Conservation (phyloP, 2,329 filamentous ascomycete species). For the Beauveria sp. region DNA sequence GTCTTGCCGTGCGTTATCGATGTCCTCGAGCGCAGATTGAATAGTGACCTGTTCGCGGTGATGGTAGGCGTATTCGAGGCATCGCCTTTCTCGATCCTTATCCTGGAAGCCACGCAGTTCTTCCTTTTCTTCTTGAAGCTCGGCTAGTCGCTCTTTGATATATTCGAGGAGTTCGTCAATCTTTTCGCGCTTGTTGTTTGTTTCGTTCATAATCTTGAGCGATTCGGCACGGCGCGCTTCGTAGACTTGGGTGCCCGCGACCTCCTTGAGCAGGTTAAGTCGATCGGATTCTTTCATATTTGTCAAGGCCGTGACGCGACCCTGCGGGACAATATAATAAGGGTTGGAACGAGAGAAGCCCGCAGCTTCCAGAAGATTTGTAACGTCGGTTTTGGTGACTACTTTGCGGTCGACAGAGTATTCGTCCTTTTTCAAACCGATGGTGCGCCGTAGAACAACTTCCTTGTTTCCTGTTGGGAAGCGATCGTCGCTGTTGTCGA, state of each 20-base stretch:
- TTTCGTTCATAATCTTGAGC: conserved; percentile 94
- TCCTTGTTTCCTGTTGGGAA: conserved; percentile 92
- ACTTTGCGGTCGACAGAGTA: conserved; percentile 97
- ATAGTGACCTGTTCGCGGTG: conserved; percentile 80
- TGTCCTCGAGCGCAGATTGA: conserved; percentile 66
- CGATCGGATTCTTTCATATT: conserved; percentile 98
- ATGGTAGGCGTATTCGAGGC: conserved; percentile 91
- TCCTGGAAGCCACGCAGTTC: conserved; percentile 91
- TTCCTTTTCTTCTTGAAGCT: conserved; percentile 95
- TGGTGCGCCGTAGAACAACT: conserved; percentile 83
- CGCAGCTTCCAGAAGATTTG: conserved; percentile 90
- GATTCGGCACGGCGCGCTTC: conserved; percentile 87
- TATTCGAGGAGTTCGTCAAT: conserved; percentile 89
- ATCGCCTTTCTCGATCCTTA: conserved; percentile 85
- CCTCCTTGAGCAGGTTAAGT: conserved; percentile 85
- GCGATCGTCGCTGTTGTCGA: conserved; percentile 93
- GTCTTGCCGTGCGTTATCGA: conserved; percentile 74
- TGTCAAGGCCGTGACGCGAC: conserved; percentile 87
- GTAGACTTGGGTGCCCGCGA: conserved; percentile 97
- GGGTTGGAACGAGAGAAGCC: conserved; percentile 96
- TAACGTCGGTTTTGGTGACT: conserved; percentile 86
- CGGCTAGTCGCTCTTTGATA: conserved; percentile 80
- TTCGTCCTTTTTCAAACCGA: conserved; percentile 96
- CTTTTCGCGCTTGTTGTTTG: conserved; percentile 87
- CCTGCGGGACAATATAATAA: conserved; percentile 98